phyloP scores from a whole-genome alignment of 805 yeast species.

The Aciculoconidium aculeatum region DNA sequence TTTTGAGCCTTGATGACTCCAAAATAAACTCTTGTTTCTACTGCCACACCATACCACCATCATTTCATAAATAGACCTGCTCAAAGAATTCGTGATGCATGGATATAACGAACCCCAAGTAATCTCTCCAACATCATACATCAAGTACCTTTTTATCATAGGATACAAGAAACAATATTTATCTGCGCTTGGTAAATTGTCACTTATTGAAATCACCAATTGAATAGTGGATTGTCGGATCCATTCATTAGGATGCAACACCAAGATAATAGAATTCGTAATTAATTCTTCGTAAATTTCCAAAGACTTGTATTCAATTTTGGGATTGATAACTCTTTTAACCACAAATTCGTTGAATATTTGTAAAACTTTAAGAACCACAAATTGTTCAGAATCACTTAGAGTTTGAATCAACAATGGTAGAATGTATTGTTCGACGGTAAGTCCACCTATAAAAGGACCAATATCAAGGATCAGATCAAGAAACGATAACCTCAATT shows the following conservation, averaged over 20 bases:
- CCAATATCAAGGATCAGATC: conserved; percentile 68
- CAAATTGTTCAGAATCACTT: conserved; percentile 78
- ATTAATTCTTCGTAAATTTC: conserved; percentile 34
- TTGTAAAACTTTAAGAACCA: conserved; percentile 62
- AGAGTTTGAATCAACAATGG: conserved; percentile 82
- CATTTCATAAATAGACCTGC: conserved; percentile 58
- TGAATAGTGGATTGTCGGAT: conserved; percentile 64
- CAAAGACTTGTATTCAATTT: conserved; percentile 31
- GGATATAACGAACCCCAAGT: conserved; percentile 61
- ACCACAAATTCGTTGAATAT: conserved; percentile 29
- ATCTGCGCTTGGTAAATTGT: conserved; percentile 68
- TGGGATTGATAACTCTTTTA: conserved; percentile 27
- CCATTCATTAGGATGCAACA: conserved; percentile 85
- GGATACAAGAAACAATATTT: conserved; percentile 81
- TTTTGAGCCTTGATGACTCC: conserved; percentile 65
- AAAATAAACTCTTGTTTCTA: conserved; percentile 65
- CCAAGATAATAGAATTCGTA: conserved; percentile 40
- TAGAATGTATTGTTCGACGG: conserved; percentile 80
- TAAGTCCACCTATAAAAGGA: conserved; percentile 71
- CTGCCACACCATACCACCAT: conserved; percentile 67
- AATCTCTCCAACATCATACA: conserved; percentile 68
- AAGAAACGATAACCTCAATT: conserved; percentile 65
- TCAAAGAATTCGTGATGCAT: conserved; percentile 60
- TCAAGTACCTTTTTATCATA: conserved; percentile 65
- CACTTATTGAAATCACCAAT: conserved; percentile 57